These are phyloP conservation scores for Aspergillus alliaceus DNA, from an alignment of 2,329 filamentous ascomycete species.

Conservation along the genomic window DNA sequence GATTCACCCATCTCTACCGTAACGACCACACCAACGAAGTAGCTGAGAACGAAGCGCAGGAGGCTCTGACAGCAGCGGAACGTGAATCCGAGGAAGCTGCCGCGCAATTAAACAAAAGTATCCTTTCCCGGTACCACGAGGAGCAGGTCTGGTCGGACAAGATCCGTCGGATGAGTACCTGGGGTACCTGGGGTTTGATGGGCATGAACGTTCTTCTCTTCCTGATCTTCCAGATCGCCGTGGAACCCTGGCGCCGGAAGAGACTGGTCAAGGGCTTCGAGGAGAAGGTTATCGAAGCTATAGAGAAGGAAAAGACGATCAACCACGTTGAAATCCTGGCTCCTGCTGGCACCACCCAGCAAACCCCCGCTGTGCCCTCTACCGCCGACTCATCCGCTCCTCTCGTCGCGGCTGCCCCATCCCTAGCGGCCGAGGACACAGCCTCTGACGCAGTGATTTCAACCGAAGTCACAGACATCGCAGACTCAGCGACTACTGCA, in stretches of 20 bases:
- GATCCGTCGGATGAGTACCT: conserved; percentile 92
- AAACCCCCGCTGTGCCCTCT: neutral
- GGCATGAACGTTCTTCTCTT: conserved; percentile 91
- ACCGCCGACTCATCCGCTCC: neutral
- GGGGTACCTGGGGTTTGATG: conserved; percentile 98
- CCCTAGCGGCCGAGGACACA: neutral
- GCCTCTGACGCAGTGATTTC: neutral
- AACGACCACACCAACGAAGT: conserved; percentile 92
- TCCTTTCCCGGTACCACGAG: conserved; percentile 91
- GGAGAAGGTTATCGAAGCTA: conserved; percentile 68
- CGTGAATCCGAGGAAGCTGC: conserved; percentile 75
- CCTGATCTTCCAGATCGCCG: conserved; percentile 79
- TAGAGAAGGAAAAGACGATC: conserved; percentile 65
- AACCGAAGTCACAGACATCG: neutral
- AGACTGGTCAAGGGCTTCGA: conserved; percentile 81
- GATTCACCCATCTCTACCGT: conserved; percentile 89
- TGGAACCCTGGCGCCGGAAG: conserved; percentile 86
- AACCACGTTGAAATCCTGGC: conserved; percentile 16
- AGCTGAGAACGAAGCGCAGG: conserved; percentile 70
- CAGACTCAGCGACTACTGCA: neutral
- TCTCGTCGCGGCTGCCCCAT: neutral
- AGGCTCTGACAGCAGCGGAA: conserved; percentile 73
- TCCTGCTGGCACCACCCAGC: neutral
- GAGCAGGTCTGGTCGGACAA: conserved; percentile 99
- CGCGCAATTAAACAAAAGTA: conserved; percentile 74